Base-by-base conservation (phyloP, 306 rosid genomes). In the Pachyrhizus erosus region DNA sequence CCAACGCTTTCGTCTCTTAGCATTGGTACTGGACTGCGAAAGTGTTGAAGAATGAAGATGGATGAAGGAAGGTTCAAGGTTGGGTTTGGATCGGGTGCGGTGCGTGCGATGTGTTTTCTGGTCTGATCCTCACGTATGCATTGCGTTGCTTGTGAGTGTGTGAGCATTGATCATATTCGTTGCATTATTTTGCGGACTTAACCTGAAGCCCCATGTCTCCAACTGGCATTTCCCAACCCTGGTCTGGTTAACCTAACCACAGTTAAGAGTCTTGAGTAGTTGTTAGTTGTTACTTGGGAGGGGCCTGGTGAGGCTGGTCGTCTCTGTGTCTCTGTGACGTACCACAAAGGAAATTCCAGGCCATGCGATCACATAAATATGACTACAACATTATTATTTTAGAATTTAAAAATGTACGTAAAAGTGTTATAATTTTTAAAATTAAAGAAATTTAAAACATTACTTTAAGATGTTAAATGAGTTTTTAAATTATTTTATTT, bases 1-100 rank as follows among this genome's bases (percentile, higher is more conserved):
- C 86, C 91, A 3, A 83, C 82, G 76, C n/a, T 76, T 86, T 83
- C 86, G 3, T n/a, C 82, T 68, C 84, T 58, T 3, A 88, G 66
- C 91, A 85, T 84, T 37, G 62, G 45, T 43, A 21, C 1, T 74
- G 17, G 7, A n/a, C 4, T 39, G 34, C 13, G 73, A 49, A 37
- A 58, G 61, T 15, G 69, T 4, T 14, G 57, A 18, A 39, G 49
- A n/a, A n/a, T n/a, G n/a, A 70, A 52, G 70, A 48, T 37, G 42
- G 42, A 76, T 45, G 65, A 33, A 26, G 4, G 75, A 81, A 76
- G 75, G 82, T 75, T n/a, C n/a, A 34, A 37, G 42, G 10, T 80
- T 51, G 24, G 58, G 34, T 11, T 69, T 29, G 75, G 79, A 11
- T 70, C 31, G 60, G n/a, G 29, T n/a, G n/a, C n/a, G n/a, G 57